Base-by-base conservation (phyloP, 441 rosid genomes). In the Bruguiera hainesii region DNA sequence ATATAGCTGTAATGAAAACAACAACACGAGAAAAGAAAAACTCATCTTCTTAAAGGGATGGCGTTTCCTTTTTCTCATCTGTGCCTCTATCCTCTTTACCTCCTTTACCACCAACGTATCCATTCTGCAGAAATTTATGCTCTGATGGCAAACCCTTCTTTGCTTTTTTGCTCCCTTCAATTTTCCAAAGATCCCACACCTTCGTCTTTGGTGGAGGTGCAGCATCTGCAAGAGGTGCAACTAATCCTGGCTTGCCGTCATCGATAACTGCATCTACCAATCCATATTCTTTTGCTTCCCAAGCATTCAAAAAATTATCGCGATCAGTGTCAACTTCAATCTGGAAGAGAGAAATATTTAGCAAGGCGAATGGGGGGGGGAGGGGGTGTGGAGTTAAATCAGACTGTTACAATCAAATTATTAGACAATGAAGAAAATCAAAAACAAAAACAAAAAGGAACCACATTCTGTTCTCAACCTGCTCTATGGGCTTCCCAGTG, bases 231-330 rank as follows among this genome's bases (percentile, higher is more conserved):
- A 69, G 67, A 3, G 94, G 98, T 23, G 98, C 98, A 58, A 91
- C 79, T 56, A 89, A 58, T 67, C 98, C 98, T 20, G 96, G 91
- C 78, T 89, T 91, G 52, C 93, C 98, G 67, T 93, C 89, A 52
- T 93, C 93, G 2, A 89, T 89, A 6, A 93, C 94, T 69, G 49
- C 84, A 69, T 93, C 97, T 8, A 93, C 71, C 76, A 93, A 76
- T 0, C 97, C 98, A 3, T 93, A 93, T 60, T 89, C 91, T 81
- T 87, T 89, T 6, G 98, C 96, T 75, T 93, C 89, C 97, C 96
- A 90, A 19, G 94, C 84, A 70, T 78, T 82, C 97, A 93, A 84
- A 82, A 87, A 90, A 63, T 86, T 82, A 64, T 93, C 97, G 37
- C 91, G 91, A 65, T 82, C 90, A 28, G 96, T 85, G 71, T 93